Evolutionary conservation across 1,284 basidiomycete genomes (phyloP).

Genomic region (Rhodotorula mucilaginosa): DNA sequence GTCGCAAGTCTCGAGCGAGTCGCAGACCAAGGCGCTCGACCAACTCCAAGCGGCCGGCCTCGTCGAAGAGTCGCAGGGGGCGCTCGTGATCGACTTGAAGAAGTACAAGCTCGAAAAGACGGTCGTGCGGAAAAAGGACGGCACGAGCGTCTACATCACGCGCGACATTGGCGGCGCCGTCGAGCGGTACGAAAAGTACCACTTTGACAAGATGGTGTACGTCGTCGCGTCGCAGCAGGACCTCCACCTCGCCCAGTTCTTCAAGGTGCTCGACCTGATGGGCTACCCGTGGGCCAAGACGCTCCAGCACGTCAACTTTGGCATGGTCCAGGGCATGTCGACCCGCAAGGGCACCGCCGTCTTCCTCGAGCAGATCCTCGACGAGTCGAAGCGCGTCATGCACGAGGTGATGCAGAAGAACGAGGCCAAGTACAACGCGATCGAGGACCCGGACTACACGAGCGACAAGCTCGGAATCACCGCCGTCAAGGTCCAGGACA

Average conservation of each 20-base stretch:
- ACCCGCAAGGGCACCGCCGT: slow-evolving; percentile 95
- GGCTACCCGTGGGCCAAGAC: slow-evolving; percentile 78
- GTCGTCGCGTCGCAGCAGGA: slow-evolving; percentile 71
- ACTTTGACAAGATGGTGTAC: slow-evolving; percentile 93
- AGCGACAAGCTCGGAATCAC: slow-evolving; percentile 88
- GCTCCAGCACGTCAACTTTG: slow-evolving; percentile 76
- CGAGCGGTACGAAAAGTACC: slow-evolving; percentile 86
- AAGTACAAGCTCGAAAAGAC: slow-evolving; percentile 87
- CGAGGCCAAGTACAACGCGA: slow-evolving; percentile 83
- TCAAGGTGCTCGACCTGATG: slow-evolving; percentile 92
- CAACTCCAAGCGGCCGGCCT: slow-evolving; percentile 59
- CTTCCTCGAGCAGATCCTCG: slow-evolving; percentile 90
- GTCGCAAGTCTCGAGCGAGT: slow-evolving; percentile 76
- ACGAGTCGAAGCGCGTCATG: slow-evolving; percentile 87
- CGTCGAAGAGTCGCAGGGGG: slow-evolving; percentile 59
- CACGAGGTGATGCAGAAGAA: slow-evolving; percentile 96
- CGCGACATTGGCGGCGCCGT: slow-evolving; percentile 93
- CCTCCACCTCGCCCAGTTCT: slow-evolving; percentile 82
- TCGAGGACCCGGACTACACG: slow-evolving; percentile 82
- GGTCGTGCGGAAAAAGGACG: slow-evolving; percentile 88
- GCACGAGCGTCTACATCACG: slow-evolving; percentile 97
- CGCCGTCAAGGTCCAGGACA: slow-evolving; percentile 97
- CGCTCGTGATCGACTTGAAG: slow-evolving; percentile 77
- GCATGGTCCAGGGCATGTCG: slow-evolving; percentile 88
- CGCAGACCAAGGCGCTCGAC: slow-evolving; percentile 68